Evolutionary conservation across 1,139 yeast genomes (phyloP).

Genomic region (Candida pseudoviswanathii): DNA sequence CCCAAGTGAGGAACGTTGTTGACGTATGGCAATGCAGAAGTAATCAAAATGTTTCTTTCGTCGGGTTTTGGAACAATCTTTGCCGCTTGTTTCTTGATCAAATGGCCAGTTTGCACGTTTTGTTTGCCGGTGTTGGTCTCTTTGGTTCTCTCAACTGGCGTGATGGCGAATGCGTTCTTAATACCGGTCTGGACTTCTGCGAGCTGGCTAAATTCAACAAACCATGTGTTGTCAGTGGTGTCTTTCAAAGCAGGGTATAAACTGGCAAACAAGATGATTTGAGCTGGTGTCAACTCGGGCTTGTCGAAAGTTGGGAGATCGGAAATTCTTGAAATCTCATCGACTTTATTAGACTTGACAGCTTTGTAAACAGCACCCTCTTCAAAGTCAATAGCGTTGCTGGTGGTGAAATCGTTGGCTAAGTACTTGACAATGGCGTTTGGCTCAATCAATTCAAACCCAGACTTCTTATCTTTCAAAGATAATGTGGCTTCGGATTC

Average conservation of each 20-base stretch:
- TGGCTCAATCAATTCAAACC: constrained; percentile 66
- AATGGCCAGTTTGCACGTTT: constrained; percentile 45
- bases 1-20: constrained; percentile 98
- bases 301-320: constrained; percentile 18
- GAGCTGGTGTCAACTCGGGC: constrained; percentile 35
- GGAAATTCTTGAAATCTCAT: constrained; percentile 14
- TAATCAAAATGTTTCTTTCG: constrained; percentile 80
- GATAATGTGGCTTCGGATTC: constrained; percentile 29
- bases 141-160: constrained; percentile 48
- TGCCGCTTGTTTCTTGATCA: constrained; percentile 37
- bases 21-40: constrained; percentile 96
- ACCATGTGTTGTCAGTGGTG: constrained; percentile 38
- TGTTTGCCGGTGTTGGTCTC: constrained; percentile 60
- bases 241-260: constrained; percentile 37
- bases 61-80: constrained; percentile 58
- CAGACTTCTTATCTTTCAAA: constrained; percentile 36
- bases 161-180: constrained; percentile 36
- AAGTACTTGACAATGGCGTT: constrained; percentile 82
- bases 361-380: constrained; percentile 37
- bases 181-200: constrained; percentile 43
- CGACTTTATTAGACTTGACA: constrained; percentile 31
- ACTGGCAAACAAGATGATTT: constrained; percentile 50
- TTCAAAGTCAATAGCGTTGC: constrained; percentile 25
- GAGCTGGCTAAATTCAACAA: constrained; percentile 36
- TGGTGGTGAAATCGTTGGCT: constrained; percentile 45